These are phyloP conservation scores for Limtongozyma cylindracea DNA, from an alignment of 805 yeast genomes.

Conservation along the genomic window DNA sequence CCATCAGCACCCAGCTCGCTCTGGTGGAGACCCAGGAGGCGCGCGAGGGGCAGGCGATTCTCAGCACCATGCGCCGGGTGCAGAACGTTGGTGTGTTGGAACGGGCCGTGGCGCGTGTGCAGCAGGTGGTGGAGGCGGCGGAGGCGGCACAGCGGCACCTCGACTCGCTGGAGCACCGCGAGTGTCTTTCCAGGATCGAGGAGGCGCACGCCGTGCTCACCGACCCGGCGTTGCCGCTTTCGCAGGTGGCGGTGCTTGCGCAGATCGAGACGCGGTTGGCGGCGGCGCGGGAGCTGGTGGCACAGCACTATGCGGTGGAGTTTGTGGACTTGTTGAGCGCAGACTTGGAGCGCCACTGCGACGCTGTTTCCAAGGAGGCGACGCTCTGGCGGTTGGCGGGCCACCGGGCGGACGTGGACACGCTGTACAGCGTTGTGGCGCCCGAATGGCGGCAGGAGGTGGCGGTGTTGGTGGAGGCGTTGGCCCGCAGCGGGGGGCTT, in stretches of 20 bases:
- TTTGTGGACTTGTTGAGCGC: constrained; percentile 27
- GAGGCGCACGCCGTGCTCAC: too few species aligned
- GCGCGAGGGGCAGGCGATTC: constrained; percentile 18
- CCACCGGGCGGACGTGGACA: constrained; percentile 8
- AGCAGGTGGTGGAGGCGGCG: constrained; percentile 8
- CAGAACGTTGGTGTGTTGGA: constrained; percentile 39
- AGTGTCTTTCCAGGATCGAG: too few species aligned
- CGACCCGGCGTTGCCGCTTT: too few species aligned
- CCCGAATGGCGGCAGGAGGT: constrained; percentile 16
- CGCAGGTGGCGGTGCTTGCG: too few species aligned
- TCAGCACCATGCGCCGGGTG: constrained; percentile 22
- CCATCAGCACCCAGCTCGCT: constrained; percentile 18
- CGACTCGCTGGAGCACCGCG: too few species aligned
- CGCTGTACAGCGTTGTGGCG: constrained; percentile 12
- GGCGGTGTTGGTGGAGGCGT: constrained; percentile 21
- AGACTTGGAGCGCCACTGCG: constrained; percentile 37
- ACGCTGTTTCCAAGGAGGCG: constrained; percentile 16
- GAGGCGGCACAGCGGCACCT: constrained; percentile 23
- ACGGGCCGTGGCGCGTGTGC: constrained; percentile 27
- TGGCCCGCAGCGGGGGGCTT: constrained; percentile 35
- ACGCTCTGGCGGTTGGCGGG: constrained; percentile 25
- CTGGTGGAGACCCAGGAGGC: constrained; percentile 22
- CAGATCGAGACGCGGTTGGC: too few species aligned
- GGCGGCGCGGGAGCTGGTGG: too few species aligned
- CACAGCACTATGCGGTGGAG: too few species aligned